A percentile compares a stretch with the other conserved stretches of the same genome.
Evolutionary conservation across 129 eudicot genomes (phyloP).

Genomic region (Pittosporum tobira): DNA sequence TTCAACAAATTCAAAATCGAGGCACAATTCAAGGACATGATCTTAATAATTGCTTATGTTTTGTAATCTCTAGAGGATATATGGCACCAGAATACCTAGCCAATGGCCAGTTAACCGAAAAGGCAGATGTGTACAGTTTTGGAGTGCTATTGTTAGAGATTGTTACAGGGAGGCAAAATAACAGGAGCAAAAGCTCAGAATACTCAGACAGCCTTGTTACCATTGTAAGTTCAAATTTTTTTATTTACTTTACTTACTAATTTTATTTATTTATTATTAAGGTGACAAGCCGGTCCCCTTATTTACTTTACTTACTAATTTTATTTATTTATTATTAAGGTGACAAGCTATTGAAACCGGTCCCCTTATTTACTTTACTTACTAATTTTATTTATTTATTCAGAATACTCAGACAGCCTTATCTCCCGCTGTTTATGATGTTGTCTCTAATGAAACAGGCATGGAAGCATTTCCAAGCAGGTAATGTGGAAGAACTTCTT

Average conservation of each 20-base stretch:
- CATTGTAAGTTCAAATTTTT: constrained; percentile 28
- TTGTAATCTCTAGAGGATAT: constrained; percentile 35
- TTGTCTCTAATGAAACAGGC: constrained; percentile 29
- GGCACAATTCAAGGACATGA: neutral
- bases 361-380: too few species aligned
- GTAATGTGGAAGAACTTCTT: constrained; percentile 49
- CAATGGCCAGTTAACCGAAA: constrained; percentile 62
- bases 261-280: too few species aligned
- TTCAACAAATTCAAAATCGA: neutral
- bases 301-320: too few species aligned
- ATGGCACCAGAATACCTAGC: constrained; percentile 85
- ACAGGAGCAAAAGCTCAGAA: constrained; percentile 35
- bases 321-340: too few species aligned
- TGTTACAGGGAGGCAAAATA: constrained; percentile 63
- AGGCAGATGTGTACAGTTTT: constrained; percentile 72
- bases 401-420: constrained; percentile 49
- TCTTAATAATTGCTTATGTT: neutral
- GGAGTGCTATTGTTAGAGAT: constrained; percentile 64
- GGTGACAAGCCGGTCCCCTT: too few species aligned
- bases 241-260: neutral
- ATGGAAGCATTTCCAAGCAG: constrained; percentile 72
- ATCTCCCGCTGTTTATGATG: constrained; percentile 6
- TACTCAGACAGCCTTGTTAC: constrained; percentile 46
- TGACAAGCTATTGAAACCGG: too few species aligned
- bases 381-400: too few species aligned